Base-by-base conservation (phyloP, 2,329 filamentous ascomycete species). In the Torrubiellomyces zombiae region DNA sequence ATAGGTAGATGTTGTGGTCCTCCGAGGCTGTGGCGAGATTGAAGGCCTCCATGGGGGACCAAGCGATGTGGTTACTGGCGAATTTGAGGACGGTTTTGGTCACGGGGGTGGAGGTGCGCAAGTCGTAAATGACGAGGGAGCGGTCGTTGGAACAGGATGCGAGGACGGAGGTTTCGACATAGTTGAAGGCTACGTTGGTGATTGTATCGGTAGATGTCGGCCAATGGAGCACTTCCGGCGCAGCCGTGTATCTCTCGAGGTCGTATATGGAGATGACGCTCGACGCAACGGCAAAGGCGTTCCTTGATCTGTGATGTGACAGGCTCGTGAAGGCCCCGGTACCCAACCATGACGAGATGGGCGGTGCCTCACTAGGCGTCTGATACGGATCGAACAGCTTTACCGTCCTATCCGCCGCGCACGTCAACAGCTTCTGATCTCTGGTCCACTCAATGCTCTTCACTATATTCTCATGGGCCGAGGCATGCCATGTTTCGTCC, bases 41-140 rank as follows among this genome's bases (percentile, higher is more conserved):
- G 61, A 92, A 92, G 6, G 83, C 79, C 50, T 93, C 85, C 75
- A 94, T 89, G 0, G 89, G 89, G 38, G 94, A 94, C 82, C 86
- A 98, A 21, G 77, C 66, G 26, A 94, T 64, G 24, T 74, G 67
- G 55, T 93, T 94, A 30, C 71, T 77, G 18, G 83, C 72, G 37
- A 98, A 76, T 26, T 69, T 79, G 36, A 95, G 67, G 9, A 83
- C 64, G 1, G 79, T 75, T 44, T 85, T 85, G 34, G 78, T 67
- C 11, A 95, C 60, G 8, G 89, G 80, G 18, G 75, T 80, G 5
- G 74, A 76, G 9, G 86, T 93, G 25, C 89, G 74, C 22, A 95
- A 63, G 46, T 98, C 89, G 52, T 94, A 95, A 32, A 98, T 66
- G 20, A 94, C 75, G 31, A 98, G 57, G 15, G 77, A 80, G 34